Evolutionary conservation across 139 green algal genomes (phyloP), one percentile per base, ranked within the genome.

Genomic region (Zygnema circumcarinatum): DNA sequence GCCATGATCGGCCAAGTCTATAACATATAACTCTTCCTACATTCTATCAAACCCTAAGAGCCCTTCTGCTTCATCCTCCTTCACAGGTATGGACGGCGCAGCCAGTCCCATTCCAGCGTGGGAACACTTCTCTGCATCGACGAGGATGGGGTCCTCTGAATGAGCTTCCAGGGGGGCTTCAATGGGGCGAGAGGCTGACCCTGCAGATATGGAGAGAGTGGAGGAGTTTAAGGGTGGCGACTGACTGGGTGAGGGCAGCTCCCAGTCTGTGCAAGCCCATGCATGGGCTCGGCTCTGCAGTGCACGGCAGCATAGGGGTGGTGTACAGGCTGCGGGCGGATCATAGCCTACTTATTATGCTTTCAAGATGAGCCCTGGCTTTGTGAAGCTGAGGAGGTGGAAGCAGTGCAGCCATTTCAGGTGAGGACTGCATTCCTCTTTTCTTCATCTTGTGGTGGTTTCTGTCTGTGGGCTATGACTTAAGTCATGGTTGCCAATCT

Each of bases 351-450:
- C 76, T 84, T 41, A 38, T 84, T 42, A 16, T 72, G 36, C 76
- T 84, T 68, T 52, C 76, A 79, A 38, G 35, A 73, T 25, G 76
- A 76, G 40, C 76, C 54, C 40, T 84, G 76, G 76, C 76, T n/a
- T 52, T 84, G 76, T 76, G 76, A 84, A 52, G 7, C 76, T 25
- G 76, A 84, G 47, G 76, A 84, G 76, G 76, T 84, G 39, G 76
- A 84, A 38, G 38, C 35, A 68, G 76, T 84, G 54, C 33, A 3
- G 35, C 54, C 54, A 73, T 84, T 84, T 16, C 39, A 84, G 76
- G 76, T 52, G 29, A 69, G 73, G 25, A n/a, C n/a, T n/a, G n/a
- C n/a, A n/a, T n/a, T n/a, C n/a, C n/a, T n/a, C n/a, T n/a, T n/a
- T n/a, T n/a, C n/a, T n/a, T n/a, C n/a, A n/a, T n/a, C n/a, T n/a